Percentiles rank a stretch among this genome's conserved stretches.
phyloP scores from a whole-genome alignment of 306 rosid species.

The Heteromeles arbutifolia region DNA sequence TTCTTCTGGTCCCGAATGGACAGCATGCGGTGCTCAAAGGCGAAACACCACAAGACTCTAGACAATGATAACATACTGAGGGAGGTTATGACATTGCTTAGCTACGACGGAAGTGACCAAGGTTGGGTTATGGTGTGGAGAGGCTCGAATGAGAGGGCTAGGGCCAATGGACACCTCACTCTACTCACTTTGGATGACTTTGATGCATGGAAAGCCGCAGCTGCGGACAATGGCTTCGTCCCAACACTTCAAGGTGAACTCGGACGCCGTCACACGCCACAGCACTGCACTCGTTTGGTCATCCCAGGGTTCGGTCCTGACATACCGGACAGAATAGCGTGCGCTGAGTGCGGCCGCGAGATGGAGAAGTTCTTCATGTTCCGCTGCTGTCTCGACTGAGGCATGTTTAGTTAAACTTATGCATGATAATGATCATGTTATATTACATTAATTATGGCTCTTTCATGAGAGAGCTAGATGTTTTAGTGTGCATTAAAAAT shows the following conservation, averaged over 20 bases:
- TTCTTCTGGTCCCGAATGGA: slow-evolving; percentile 85
- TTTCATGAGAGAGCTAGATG: background rate
- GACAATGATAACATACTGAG: slow-evolving; percentile 56
- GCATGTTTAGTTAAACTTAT: background rate
- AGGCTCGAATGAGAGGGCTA: slow-evolving; percentile 44
- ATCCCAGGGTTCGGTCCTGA: slow-evolving; percentile 61
- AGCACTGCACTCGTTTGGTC: slow-evolving; percentile 68
- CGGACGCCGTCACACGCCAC: slow-evolving; percentile 39
- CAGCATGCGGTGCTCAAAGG: slow-evolving; percentile 76
- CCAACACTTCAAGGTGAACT: slow-evolving; percentile 32
- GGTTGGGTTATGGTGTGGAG: slow-evolving; percentile 71
- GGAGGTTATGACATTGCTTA: slow-evolving; percentile 67
- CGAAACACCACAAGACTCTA: slow-evolving; percentile 33
- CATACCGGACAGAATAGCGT: slow-evolving; percentile 60
- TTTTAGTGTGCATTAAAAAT: background rate
- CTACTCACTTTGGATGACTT: slow-evolving; percentile 26
- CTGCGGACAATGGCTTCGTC: slow-evolving; percentile 28
- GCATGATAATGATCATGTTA: background rate
- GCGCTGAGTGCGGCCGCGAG: slow-evolving; percentile 77
- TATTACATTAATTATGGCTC: background rate
- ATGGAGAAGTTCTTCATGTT: slow-evolving; percentile 91
- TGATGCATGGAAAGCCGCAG: slow-evolving; percentile 33
- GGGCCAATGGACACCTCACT: slow-evolving; percentile 60
- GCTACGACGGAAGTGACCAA: slow-evolving; percentile 70
- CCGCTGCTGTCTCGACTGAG: slow-evolving; percentile 63